phyloP scores from a whole-genome alignment of 2,329 filamentous ascomycete genomes.

The Colletotrichum sp. region DNA sequence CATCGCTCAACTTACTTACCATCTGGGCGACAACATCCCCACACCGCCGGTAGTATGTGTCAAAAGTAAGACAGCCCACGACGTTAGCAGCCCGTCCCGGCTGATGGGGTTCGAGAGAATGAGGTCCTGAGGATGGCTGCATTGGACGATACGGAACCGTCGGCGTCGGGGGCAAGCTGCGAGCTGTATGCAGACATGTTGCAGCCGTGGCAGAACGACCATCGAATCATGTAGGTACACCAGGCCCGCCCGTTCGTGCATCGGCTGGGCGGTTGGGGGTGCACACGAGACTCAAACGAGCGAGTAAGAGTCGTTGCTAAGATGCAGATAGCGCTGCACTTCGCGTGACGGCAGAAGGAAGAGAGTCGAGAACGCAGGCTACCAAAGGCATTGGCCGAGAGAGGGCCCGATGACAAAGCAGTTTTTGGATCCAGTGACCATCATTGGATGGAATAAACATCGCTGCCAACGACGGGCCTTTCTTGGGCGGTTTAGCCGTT shows the following conservation, averaged over 20 bases:
- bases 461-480: neutral
- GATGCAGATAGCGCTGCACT: neutral
- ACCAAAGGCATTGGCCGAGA: neutral
- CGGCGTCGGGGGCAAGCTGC: slow-evolving; percentile 6
- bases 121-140: neutral
- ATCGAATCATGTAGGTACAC: slow-evolving; percentile 10
- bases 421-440: neutral
- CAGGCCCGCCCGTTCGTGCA: slow-evolving; percentile 4
- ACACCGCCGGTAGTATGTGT: neutral
- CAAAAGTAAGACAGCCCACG: neutral
- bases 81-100: neutral
- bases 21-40: neutral
- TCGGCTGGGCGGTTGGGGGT: slow-evolving; percentile 4
- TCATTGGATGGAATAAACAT: neutral
- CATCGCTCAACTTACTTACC: neutral
- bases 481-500: neutral
- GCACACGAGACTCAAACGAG: neutral
- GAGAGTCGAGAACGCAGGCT: neutral
- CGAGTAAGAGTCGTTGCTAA: neutral
- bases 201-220: slow-evolving; percentile 3
- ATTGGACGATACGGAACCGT: neutral
- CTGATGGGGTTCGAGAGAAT: neutral
- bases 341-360: neutral
- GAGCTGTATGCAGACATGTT: slow-evolving; percentile 11
- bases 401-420: neutral